A percentile compares a stretch with the other conserved stretches of the same genome.
These are phyloP conservation scores for Cymbidium sinense DNA, from an alignment of 106 monocot species.

Conservation along the genomic window DNA sequence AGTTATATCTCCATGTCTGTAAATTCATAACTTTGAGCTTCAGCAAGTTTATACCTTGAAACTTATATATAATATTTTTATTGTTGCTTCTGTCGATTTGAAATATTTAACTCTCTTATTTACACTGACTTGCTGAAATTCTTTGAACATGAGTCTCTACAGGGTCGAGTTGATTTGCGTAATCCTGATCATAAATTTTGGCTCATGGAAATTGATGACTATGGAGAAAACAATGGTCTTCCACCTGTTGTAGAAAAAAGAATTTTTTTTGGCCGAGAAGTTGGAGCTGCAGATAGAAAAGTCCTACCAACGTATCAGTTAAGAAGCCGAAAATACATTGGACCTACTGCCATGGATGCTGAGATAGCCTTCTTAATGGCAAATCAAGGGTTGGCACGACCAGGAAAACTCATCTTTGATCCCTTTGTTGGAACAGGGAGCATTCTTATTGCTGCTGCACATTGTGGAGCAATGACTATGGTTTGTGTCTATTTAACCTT, in stretches of 20 bases:
- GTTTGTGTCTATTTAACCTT: conserved; percentile 39
- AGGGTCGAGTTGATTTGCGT: conserved; percentile 86
- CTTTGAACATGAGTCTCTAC: neutral
- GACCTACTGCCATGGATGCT: conserved; percentile 98
- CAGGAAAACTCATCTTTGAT: conserved; percentile 89
- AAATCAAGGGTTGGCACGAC: conserved; percentile 77
- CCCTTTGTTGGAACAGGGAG: conserved; percentile 99
- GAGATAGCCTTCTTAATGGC: conserved; percentile 99
- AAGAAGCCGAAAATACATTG: conserved; percentile 89
- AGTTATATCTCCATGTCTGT: neutral
- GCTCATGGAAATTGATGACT: conserved; percentile 93
- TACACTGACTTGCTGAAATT: neutral
- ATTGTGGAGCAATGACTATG: conserved; percentile 99
- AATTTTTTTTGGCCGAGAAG: conserved; percentile 88
- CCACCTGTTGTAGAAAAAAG: conserved; percentile 72
- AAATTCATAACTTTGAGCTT: neutral
- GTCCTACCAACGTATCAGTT: conserved; percentile 96
- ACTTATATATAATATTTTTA: neutral
- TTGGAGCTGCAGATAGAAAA: conserved; percentile 88
- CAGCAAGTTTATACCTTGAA: neutral
- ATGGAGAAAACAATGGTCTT: conserved; percentile 89
- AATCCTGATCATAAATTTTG: conserved; percentile 87
- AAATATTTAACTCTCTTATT: neutral
- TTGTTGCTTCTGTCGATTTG: neutral
- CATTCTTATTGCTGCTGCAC: conserved; percentile 91